These are phyloP conservation scores for Candida boidinii DNA, from an alignment of 805 yeast species.

Conservation along the genomic window DNA sequence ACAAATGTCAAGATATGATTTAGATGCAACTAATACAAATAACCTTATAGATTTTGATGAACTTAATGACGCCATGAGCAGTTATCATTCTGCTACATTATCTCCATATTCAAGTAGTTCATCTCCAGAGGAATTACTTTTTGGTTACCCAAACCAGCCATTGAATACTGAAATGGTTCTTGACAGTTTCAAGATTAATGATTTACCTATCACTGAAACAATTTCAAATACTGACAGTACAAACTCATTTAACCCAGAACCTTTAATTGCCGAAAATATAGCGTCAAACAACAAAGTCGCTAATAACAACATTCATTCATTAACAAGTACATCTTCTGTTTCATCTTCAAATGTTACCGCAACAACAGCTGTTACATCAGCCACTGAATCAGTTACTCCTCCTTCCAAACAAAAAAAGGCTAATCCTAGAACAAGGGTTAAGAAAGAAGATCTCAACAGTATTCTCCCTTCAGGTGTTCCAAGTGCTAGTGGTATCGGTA, in stretches of 20 bases:
- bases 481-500: constrained; percentile 4
- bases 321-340: neutral
- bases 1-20: neutral
- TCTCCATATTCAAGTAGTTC: constrained; percentile 29
- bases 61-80: constrained; percentile 21
- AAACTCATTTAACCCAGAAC: neutral
- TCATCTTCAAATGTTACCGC: constrained; percentile 1
- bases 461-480: neutral
- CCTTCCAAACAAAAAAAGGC: neutral
- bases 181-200: neutral
- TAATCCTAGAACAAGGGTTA: neutral
- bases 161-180: neutral
- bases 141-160: too few species aligned
- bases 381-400: neutral
- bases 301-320: too few species aligned
- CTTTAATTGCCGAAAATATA: too few species aligned
- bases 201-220: too few species aligned
- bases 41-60: neutral
- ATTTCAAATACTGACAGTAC: neutral
- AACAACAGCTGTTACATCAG: neutral
- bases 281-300: too few species aligned
- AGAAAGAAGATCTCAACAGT: neutral
- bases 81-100: constrained; percentile 19
- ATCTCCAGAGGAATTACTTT: constrained; percentile 27
- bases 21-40: neutral